A percentile compares a stretch with the other conserved stretches of the same genome.
phyloP scores from a whole-genome alignment of 257 asterid genomes.

The Cynanchum wilfordii region DNA sequence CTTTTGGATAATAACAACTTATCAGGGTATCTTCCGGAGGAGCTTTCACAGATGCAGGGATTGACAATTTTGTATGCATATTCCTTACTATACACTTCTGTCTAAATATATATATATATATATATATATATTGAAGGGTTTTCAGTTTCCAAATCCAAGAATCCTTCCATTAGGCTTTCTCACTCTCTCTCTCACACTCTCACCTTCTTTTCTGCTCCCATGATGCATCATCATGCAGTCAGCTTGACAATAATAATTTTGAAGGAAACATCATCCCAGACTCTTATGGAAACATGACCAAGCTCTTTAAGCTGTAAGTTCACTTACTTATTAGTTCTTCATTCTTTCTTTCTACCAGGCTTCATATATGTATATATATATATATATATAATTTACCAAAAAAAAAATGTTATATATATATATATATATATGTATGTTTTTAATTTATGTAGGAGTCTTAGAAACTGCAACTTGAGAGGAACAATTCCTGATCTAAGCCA shows the following conservation, averaged over 20 bases:
- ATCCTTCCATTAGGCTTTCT: neutral
- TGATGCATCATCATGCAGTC: conserved; percentile 4
- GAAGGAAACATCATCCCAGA: conserved; percentile 3
- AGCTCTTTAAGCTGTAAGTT: conserved; percentile 5
- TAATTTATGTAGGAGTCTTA: conserved; percentile 8
- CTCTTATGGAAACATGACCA: conserved; percentile 4
- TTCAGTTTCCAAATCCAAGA: neutral
- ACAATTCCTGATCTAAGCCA: conserved; percentile 1
- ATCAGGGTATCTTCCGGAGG: conserved; percentile 7
- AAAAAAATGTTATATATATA: no score
- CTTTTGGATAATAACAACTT: conserved; percentile 8
- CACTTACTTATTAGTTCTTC: neutral
- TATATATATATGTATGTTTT: neutral
- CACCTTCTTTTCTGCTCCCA: neutral
- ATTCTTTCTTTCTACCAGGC: neutral
- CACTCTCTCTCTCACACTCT: neutral
- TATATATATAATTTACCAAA: no score
- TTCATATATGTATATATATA: neutral
- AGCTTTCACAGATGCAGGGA: conserved; percentile 7
- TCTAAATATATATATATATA: neutral
- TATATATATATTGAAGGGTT: neutral
- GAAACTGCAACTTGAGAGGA: conserved; percentile 8
- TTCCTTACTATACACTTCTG: neutral
- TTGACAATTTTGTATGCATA: neutral
- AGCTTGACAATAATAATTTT: conserved; percentile 5